Evolutionary conservation across 805 yeast genomes (phyloP).

Genomic region (Pichia membranifaciens): DNA sequence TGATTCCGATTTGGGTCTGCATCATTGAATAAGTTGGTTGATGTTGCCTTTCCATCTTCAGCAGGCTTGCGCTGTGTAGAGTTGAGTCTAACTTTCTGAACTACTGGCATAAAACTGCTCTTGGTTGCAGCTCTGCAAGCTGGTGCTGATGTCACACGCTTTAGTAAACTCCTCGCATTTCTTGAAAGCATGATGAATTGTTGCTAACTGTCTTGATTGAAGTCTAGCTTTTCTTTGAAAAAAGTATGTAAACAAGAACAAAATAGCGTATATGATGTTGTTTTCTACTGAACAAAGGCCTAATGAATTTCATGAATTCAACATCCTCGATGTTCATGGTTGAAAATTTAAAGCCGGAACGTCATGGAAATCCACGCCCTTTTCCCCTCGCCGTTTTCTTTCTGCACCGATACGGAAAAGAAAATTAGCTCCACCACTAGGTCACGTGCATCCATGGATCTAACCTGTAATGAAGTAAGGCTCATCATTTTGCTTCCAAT

Average conservation of each 20-base stretch:
- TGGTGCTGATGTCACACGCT: neutral
- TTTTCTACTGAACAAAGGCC: too few relatives aligned
- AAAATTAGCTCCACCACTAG: too few relatives aligned
- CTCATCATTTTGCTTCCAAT: too few relatives aligned
- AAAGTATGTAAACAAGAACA: too few relatives aligned
- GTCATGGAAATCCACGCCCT: too few relatives aligned
- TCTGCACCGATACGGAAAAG: too few relatives aligned
- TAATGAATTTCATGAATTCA: too few relatives aligned
- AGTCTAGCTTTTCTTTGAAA: neutral
- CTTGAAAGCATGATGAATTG: constrained; percentile 7
- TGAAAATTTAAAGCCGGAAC: too few relatives aligned
- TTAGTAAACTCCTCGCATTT: neutral
- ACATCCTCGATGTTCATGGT: neutral
- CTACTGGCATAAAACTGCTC: neutral
- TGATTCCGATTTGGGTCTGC: constrained; percentile 16
- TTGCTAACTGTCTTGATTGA: neutral
- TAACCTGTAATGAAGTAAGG: too few relatives aligned
- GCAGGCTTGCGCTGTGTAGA: neutral
- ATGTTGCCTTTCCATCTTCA: constrained; percentile 4
- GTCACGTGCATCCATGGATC: too few relatives aligned
- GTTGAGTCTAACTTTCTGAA: constrained; percentile 6
- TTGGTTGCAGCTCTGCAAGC: neutral
- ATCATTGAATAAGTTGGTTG: constrained; percentile 13
- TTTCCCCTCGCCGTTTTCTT: neutral
- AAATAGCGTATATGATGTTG: too few relatives aligned